Base-by-base conservation (phyloP, 1,284 basidiomycete species). In the Athelia sp. region DNA sequence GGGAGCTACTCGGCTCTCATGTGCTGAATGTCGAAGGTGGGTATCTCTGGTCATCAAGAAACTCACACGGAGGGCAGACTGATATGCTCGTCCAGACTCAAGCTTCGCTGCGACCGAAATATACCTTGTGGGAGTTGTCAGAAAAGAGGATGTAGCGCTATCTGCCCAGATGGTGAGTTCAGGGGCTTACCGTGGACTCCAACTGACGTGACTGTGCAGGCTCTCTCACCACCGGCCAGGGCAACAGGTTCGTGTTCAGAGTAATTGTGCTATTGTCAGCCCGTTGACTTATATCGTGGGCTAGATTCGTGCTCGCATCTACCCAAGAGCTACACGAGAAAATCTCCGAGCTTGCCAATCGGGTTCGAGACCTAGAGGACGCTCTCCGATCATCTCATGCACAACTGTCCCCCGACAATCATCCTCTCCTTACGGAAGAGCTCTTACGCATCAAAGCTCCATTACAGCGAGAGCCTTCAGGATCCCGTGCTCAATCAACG, bases 311-410 rank as follows among this genome's bases (percentile, higher is more conserved):
- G 1, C 76, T 90, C 36, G 87, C 88, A 0, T 87, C 86, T 0
- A 90, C 87, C 0, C 83, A 87, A 63, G 87, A 90, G 57, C 71
- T 90, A 0, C 88, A 90, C 61, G 86, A 89, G 65, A 88, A 90
- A 65, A 90, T 91, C 50, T 72, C 79, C 18, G 81, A 87, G 59
- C 77, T 91, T 8, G 79, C 82, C 38, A 79, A 69, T 52, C 85
- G 89, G 43, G 82, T 90, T 18, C 78, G 86, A 48, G 81, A 88
- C 48, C 75, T 91, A n/a, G 88, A 91, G 61, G 86, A 90, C 56
- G 81, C 71, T 8, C 68, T 91, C 24, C 75, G 83, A 31, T 58
- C 68, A 2, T 76, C 82, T 0, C 85, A 90, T 58, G 62, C 71
- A 4, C 72, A 74, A 38, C 62, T 82, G n/a, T 78, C 85, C 0